phyloP scores from a whole-genome alignment of 805 yeast species.

The Debaryomyces tyrocola region DNA sequence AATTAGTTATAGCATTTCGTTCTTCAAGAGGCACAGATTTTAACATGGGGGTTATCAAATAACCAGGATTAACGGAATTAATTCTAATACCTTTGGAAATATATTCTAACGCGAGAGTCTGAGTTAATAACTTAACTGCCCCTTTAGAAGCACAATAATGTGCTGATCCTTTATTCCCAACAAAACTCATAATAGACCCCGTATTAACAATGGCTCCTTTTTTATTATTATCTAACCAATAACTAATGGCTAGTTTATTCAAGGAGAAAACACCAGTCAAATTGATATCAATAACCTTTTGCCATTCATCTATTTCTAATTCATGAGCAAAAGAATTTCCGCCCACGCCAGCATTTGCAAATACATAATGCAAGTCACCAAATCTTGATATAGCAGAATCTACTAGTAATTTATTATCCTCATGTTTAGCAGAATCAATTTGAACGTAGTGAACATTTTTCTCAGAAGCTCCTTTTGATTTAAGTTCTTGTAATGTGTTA shows the following conservation, averaged over 20 bases:
- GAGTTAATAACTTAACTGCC: slow-evolving; percentile 29
- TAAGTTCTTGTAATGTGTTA: too few relatives aligned
- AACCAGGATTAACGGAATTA: slow-evolving; percentile 43
- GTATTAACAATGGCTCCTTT: slow-evolving; percentile 39
- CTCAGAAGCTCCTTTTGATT: too few relatives aligned
- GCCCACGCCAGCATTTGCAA: slow-evolving; percentile 15
- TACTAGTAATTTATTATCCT: too few relatives aligned
- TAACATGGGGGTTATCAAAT: slow-evolving; percentile 30
- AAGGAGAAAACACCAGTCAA: slow-evolving; percentile 13
- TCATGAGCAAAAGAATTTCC: background rate
- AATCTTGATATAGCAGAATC: background rate
- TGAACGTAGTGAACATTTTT: too few relatives aligned
- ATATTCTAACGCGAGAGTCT: slow-evolving; percentile 37
- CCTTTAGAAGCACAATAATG: slow-evolving; percentile 36
- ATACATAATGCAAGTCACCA: slow-evolving; percentile 11
- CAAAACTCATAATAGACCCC: slow-evolving; percentile 34
- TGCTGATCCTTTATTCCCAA: slow-evolving; percentile 25
- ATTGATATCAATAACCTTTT: slow-evolving; percentile 6
- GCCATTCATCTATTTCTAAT: slow-evolving; percentile 10
- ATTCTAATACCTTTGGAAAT: slow-evolving; percentile 37
- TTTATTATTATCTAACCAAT: slow-evolving; percentile 9
- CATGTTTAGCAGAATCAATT: too few relatives aligned
- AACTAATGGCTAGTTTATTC: slow-evolving; percentile 9
- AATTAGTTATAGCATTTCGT: slow-evolving; percentile 21
- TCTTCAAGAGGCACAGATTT: slow-evolving; percentile 23